phyloP scores from a whole-genome alignment of 106 monocot species.

The Gastrodia elata region DNA sequence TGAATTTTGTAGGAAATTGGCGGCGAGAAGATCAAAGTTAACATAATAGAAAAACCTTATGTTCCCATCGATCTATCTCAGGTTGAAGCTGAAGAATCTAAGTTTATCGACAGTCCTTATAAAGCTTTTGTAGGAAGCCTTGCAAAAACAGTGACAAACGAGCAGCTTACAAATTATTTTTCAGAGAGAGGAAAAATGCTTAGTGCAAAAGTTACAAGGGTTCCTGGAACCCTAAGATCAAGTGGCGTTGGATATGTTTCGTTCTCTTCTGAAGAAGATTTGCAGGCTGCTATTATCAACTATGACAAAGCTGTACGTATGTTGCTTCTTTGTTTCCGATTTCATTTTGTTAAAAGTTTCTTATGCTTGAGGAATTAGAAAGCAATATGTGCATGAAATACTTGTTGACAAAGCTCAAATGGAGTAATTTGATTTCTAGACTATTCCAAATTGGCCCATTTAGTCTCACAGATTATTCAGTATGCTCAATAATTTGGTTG shows the following conservation, averaged over 20 bases:
- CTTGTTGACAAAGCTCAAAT: too few species aligned
- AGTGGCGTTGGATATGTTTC: constrained; percentile 91
- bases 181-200: constrained; percentile 87
- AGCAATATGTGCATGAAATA: background rate
- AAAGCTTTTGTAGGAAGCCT: constrained; percentile 97
- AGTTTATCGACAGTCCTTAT: constrained; percentile 77
- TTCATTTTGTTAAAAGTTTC: background rate
- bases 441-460: too few species aligned
- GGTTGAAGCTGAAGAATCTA: constrained; percentile 59
- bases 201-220: constrained; percentile 68
- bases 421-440: too few species aligned
- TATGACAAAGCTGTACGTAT: constrained; percentile 70
- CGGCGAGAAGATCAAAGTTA: constrained; percentile 91
- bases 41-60: constrained; percentile 83
- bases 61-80: constrained; percentile 32
- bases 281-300: constrained; percentile 55
- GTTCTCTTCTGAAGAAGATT: constrained; percentile 84
- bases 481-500: too few species aligned
- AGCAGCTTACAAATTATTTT: constrained; percentile 62
- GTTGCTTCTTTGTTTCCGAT: background rate
- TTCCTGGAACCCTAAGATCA: constrained; percentile 82
- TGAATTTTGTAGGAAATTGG: constrained; percentile 62
- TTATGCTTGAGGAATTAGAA: background rate
- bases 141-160: constrained; percentile 71
- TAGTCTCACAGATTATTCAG: too few species aligned